phyloP scores from a whole-genome alignment of 805 yeast genomes.

The Kluyveromyces lactis region DNA sequence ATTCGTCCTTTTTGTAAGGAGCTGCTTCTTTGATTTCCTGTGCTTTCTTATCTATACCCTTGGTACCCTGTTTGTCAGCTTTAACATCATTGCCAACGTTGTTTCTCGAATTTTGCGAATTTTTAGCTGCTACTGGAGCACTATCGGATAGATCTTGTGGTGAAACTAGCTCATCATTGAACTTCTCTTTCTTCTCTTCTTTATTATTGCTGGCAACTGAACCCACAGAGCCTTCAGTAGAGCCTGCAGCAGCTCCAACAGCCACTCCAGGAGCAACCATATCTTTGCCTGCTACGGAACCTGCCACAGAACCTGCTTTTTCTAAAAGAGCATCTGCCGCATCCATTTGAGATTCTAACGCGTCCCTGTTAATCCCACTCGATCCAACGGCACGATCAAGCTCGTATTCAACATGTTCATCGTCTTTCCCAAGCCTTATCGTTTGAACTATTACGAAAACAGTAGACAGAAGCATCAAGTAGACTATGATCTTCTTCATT shows the following conservation, averaged over 20 bases:
- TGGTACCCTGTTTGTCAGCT: conserved; percentile 7
- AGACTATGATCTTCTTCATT: conserved; percentile 37
- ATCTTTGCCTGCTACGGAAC: background rate
- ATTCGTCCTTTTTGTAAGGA: conserved; percentile 8
- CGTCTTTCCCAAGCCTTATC: conserved; percentile 21
- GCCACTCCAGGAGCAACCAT: too few relatives aligned
- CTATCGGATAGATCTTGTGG: conserved; percentile 18
- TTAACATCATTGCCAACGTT: conserved; percentile 9
- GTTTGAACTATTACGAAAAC: conserved; percentile 29
- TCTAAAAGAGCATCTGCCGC: conserved; percentile 9
- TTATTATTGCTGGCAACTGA: conserved; percentile 1
- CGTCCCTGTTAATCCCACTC: conserved; percentile 5
- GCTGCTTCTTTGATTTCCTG: conserved; percentile 9
- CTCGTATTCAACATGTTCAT: conserved; percentile 15
- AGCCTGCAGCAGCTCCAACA: conserved; percentile 3
- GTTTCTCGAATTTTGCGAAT: conserved; percentile 1
- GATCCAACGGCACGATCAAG: conserved; percentile 17
- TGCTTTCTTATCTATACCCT: conserved; percentile 8
- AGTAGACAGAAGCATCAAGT: conserved; percentile 27
- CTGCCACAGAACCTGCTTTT: conserved; percentile 4
- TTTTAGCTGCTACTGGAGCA: background rate
- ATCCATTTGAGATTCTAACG: conserved; percentile 14
- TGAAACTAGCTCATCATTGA: conserved; percentile 25
- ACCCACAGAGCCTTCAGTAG: background rate
- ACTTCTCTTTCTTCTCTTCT: conserved; percentile 17